These are phyloP conservation scores for Tetrapisispora iriomotensis DNA, from an alignment of 805 yeast genomes.

Conservation along the genomic window DNA sequence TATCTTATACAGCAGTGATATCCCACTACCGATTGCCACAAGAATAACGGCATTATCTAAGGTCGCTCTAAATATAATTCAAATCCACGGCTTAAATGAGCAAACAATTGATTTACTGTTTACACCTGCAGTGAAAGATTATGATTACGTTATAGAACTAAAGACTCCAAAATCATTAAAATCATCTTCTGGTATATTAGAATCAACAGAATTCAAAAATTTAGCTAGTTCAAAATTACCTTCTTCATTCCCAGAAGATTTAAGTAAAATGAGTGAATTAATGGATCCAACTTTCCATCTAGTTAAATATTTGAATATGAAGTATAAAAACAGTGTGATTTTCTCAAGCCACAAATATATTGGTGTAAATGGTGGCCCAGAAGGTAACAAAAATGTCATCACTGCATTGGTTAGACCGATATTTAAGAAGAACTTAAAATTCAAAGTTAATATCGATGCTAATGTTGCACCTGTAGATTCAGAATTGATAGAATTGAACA, in stretches of 20 bases:
- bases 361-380: constrained; percentile 44
- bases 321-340: constrained; percentile 57
- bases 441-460: constrained; percentile 70
- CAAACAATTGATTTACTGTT: constrained; percentile 49
- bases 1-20: constrained; percentile 61
- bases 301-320: constrained; percentile 48
- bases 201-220: constrained; percentile 50
- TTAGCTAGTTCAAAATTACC: constrained; percentile 28
- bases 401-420: constrained; percentile 77
- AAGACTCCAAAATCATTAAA: constrained; percentile 36
- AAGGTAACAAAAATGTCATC: constrained; percentile 51
- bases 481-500: constrained; percentile 51
- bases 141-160: constrained; percentile 65
- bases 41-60: constrained; percentile 82
- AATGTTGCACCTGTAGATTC: constrained; percentile 54
- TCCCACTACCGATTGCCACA: constrained; percentile 67
- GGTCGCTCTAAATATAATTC: constrained; percentile 52
- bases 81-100: constrained; percentile 34
- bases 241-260: constrained; percentile 28
- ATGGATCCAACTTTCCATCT: constrained; percentile 55
- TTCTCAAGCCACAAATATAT: constrained; percentile 52
- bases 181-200: constrained; percentile 46
- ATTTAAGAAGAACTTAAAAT: constrained; percentile 49
- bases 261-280: constrained; percentile 34
- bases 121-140: constrained; percentile 75